Base-by-base conservation (phyloP, 192 early-diverging fungal genomes). In the Gigaspora rosea region DNA sequence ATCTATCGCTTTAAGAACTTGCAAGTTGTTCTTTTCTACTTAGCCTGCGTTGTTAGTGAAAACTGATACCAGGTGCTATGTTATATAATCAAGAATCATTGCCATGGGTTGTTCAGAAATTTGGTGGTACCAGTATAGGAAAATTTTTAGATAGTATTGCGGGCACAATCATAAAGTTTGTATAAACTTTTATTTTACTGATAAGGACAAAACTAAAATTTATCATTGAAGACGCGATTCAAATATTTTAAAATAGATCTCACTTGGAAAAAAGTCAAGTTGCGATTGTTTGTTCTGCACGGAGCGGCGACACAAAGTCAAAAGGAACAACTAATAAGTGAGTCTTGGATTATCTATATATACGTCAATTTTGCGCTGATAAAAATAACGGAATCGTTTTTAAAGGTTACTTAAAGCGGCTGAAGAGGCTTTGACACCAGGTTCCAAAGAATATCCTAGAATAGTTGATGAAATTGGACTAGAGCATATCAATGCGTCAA, bases 101-200 rank as follows among this genome's bases (percentile, higher is more conserved):
- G 59, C 92, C 91, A 52, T 90, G 88, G 84, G 77, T 92, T 72
- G 93, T 92, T 50, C 91, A 93, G 80, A 99, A 99, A 88, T 99
- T 95, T 89, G 97, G 97, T 74, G 96, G 97, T 36, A 99, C 97
- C 47, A 93, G 91, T 74, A 94, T 99, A 47, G 96, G 97, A 71
- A 96, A 92, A 80, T 92, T 91, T 79, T 74, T 92, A 13, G 87
- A 92, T 36, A 89, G 83, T 67, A 92, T 94, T 66, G 86, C 89
- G 65, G 86, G 86, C 76, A 86, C 84, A 76, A 96, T 99, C 78
- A 90, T 97, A 66, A 92, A 91, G 95, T 95, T 89, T 85, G 91
- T 88, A 50, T 16, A 41, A 16, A 8, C 22, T 3, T 33, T 33
- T 13, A 59, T 49, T 56, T 35, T 64, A 22, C 61, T 35, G 16